Conservation (phyloP, 1,284 basidiomycete genomes). For the Termitomyces sp. region DNA sequence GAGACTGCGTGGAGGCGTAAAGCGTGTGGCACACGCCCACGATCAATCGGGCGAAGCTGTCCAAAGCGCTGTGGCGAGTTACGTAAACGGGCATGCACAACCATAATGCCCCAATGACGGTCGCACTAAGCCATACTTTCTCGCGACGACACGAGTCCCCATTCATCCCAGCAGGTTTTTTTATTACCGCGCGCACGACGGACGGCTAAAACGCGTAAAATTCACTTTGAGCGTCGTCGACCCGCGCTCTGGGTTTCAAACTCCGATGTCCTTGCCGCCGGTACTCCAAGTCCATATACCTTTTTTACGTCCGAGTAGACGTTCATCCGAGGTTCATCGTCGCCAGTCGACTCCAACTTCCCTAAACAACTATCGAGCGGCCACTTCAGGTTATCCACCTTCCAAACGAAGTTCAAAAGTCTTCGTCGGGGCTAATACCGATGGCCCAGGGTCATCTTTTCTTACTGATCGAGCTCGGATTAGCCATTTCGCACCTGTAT, state of each 20-base stretch:
- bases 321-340: too few relatives aligned
- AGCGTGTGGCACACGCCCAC: slow-evolving; percentile 20
- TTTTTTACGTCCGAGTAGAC: too few relatives aligned
- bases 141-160: neutral
- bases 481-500: neutral
- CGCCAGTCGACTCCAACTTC: too few relatives aligned
- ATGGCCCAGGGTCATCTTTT: neutral
- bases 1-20: slow-evolving; percentile 13
- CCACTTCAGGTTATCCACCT: neutral
- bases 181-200: neutral
- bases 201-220: neutral
- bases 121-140: neutral
- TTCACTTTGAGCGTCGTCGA: neutral
- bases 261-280: neutral
- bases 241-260: neutral
- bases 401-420: neutral
- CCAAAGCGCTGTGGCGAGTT: slow-evolving; percentile 13
- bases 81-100: slow-evolving; percentile 13
- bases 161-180: neutral
- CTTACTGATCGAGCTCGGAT: neutral
- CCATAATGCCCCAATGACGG: neutral
- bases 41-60: slow-evolving; percentile 15
- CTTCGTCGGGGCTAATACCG: neutral
- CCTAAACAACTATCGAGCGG: too few relatives aligned
- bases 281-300: too few relatives aligned